These are phyloP conservation scores for Aspergillus sp. DNA, from an alignment of 2,329 filamentous ascomycete species.

Conservation along the genomic window DNA sequence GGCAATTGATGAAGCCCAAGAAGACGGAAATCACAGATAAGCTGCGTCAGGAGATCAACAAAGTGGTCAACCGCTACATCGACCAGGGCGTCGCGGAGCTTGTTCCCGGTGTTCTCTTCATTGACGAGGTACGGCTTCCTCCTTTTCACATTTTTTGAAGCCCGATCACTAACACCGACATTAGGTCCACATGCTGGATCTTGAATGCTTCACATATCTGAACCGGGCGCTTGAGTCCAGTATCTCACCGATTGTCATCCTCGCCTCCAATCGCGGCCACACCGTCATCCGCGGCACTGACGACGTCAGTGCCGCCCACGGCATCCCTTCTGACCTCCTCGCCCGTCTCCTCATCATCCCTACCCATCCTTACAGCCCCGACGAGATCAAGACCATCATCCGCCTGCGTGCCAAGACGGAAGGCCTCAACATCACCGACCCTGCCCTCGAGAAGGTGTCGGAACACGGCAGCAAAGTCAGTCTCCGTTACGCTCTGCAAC, in stretches of 20 bases:
- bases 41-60: conserved; percentile 93
- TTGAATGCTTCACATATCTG: conserved; percentile 98
- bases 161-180: conserved; percentile 10
- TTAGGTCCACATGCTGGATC: conserved; percentile 97
- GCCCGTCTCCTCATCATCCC: conserved; percentile 93
- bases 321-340: conserved; percentile 89
- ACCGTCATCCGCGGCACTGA: conserved; percentile 87
- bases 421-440: conserved; percentile 72
- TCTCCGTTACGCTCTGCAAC: conserved; percentile 86
- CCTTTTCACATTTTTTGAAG: conserved; percentile 16
- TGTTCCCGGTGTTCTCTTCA: conserved; percentile 97
- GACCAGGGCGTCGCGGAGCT: conserved; percentile 97
- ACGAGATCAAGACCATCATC: conserved; percentile 92
- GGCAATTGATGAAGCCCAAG: conserved; percentile 98
- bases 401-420: conserved; percentile 80
- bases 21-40: conserved; percentile 99
- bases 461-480: conserved; percentile 85
- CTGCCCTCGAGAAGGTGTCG: conserved; percentile 81
- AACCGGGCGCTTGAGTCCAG: conserved; percentile 95
- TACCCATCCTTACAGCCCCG: conserved; percentile 80
- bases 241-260: conserved; percentile 94
- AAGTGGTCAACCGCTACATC: conserved; percentile 98
- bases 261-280: conserved; percentile 94
- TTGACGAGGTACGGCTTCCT: conserved; percentile 73
- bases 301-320: conserved; percentile 78